Evolutionary conservation across 2,329 filamentous ascomycete species (phyloP).

Genomic region (Epichloe amarillans): DNA sequence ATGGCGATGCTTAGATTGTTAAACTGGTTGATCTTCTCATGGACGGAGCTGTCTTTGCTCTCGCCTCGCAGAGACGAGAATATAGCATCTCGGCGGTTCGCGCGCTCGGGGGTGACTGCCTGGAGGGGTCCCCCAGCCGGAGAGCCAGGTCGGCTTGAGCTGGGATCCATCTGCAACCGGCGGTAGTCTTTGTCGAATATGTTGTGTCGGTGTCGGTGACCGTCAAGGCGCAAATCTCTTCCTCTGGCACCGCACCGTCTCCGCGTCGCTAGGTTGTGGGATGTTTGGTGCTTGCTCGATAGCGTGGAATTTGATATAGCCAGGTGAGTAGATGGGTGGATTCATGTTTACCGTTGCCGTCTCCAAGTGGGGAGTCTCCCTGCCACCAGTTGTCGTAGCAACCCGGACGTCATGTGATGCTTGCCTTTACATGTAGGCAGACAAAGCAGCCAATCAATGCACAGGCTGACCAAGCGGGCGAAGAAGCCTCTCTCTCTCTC

Average conservation of each 20-base stretch:
- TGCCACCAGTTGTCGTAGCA: conserved; percentile 3
- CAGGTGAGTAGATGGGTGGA: not conserved
- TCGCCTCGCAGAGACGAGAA: conserved; percentile 24
- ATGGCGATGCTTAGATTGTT: conserved; percentile 52
- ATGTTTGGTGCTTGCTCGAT: not conserved
- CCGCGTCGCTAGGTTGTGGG: not conserved
- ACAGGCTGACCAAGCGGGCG: too few species aligned
- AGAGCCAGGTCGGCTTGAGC: conserved; percentile 38
- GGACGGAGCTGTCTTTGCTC: conserved; percentile 45
- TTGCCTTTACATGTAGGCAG: not conserved
- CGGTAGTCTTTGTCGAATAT: not conserved
- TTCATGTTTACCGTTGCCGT: conserved; percentile 8
- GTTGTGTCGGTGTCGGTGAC: conserved; percentile 1
- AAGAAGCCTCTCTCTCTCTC: too few species aligned
- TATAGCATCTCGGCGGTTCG: conserved; percentile 33
- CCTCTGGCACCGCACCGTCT: not conserved
- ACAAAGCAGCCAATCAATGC: too few species aligned
- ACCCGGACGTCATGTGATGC: conserved; percentile 12
- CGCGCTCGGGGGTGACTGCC: conserved; percentile 48
- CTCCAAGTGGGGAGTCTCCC: not conserved
- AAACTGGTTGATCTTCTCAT: conserved; percentile 59
- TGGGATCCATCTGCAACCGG: conserved; percentile 24
- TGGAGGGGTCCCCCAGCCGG: conserved; percentile 43
- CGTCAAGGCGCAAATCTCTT: not conserved
- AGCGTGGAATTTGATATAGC: not conserved